A percentile compares a stretch with the other conserved stretches of the same genome.
Evolutionary conservation across 2,329 filamentous ascomycete genomes (phyloP).

Genomic region (Calonectria hawksworthii): DNA sequence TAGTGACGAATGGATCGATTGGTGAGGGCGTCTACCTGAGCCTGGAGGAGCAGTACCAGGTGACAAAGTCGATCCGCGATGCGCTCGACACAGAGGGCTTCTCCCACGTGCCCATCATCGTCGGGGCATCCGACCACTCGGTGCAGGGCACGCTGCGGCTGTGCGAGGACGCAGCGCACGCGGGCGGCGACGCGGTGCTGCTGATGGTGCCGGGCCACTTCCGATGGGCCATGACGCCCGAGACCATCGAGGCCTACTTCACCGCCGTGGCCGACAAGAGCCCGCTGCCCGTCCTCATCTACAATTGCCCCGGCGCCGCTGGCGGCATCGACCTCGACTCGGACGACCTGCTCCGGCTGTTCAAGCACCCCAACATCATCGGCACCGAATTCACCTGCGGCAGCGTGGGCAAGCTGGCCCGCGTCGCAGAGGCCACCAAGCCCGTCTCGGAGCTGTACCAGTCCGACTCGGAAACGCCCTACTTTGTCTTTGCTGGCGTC

Average conservation of each 20-base stretch:
- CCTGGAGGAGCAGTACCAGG: slow-evolving; percentile 79
- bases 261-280: slow-evolving; percentile 80
- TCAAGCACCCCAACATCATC: slow-evolving; percentile 84
- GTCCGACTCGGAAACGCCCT: slow-evolving; percentile 68
- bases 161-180: slow-evolving; percentile 74
- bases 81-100: slow-evolving; percentile 89
- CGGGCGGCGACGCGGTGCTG: slow-evolving; percentile 84
- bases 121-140: slow-evolving; percentile 85
- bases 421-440: slow-evolving; percentile 81
- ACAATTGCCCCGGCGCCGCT: slow-evolving; percentile 93
- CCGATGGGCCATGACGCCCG: slow-evolving; percentile 80
- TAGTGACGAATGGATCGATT: slow-evolving; percentile 91
- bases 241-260: slow-evolving; percentile 81
- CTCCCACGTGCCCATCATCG: slow-evolving; percentile 80
- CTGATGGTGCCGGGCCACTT: slow-evolving; percentile 89
- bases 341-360: slow-evolving; percentile 84
- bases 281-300: slow-evolving; percentile 82
- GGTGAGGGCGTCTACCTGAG: slow-evolving; percentile 90
- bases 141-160: slow-evolving; percentile 84
- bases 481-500: slow-evolving; percentile 90
- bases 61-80: slow-evolving; percentile 83
- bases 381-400: slow-evolving; percentile 95
- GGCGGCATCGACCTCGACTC: slow-evolving; percentile 92
- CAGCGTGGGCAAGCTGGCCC: slow-evolving; percentile 89
- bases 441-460: slow-evolving; percentile 67